Evolutionary conservation across 768 basidiomycete genomes (phyloP), one percentile per base, ranked within the genome.

Genomic region (Tulasnella sp.): DNA sequence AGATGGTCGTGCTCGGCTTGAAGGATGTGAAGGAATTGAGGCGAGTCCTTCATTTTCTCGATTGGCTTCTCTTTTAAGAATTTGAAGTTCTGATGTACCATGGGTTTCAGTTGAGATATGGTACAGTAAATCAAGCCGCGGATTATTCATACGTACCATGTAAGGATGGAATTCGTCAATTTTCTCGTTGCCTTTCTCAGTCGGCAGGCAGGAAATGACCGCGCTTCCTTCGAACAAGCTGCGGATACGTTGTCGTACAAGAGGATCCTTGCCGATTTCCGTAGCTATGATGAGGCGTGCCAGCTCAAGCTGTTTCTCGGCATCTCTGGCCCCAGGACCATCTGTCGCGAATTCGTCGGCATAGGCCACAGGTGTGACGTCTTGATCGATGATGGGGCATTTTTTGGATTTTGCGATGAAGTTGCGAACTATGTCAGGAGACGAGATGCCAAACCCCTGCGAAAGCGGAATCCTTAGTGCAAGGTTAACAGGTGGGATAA

Each of bases 241-340:
- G 72, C 97, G 89, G 71, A 94, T 89, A 76, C 90, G 87, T 78
- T 90, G 89, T 54, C 94, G 87, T 38, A 99, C 87, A 14, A 94
- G 84, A 15, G 97, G 97, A 82, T 99, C 97, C 81, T 93, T 96
- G 40, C 93, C 93, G 22, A 99, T 87, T 82, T 99, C 97, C 0
- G 93, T 94, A 7, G 91, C 88, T 68, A 99, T 84, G 75, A 99
- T 91, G 86, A 93, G 88, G 69, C 93, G 89, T 12, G 94, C 93
- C 40, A 88, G 88, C 68, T 86, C 86, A 67, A 95, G 87, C 36
- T 93, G 82, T 73, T 93, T 91, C 75, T 93, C 90, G 0, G 90
- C 84, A 12, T 88, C 80, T 79, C 86, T 86, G 1, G 88, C 78
- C 39, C 22, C 90, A 1, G 90, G 87, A 79, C 67, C 58, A 11